These are phyloP conservation scores for Boletellus sp. DNA, from an alignment of 1,284 basidiomycete genomes.

Conservation along the genomic window DNA sequence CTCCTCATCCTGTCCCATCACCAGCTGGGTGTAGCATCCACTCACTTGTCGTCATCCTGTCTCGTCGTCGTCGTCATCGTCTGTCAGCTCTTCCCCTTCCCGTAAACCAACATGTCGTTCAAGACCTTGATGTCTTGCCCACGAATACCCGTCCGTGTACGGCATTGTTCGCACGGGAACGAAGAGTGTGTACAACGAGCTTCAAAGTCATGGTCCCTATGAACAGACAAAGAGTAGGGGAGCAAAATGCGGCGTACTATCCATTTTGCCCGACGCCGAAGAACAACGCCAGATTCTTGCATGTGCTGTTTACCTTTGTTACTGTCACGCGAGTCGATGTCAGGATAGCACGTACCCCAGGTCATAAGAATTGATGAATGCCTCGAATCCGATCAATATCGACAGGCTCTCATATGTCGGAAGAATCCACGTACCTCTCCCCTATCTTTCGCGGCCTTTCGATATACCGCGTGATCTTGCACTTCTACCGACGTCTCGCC, in stretches of 20 bases:
- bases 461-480: slow-evolving; percentile 84
- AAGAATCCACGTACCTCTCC: slow-evolving; percentile 52
- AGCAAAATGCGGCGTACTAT: slow-evolving; percentile 56
- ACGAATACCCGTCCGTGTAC: slow-evolving; percentile 83
- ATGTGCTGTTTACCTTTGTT: slow-evolving; percentile 35
- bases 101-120: slow-evolving; percentile 57
- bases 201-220: slow-evolving; percentile 29
- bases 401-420: neutral
- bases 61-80: slow-evolving; percentile 56
- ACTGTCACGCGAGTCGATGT: neutral
- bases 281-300: slow-evolving; percentile 77
- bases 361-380: slow-evolving; percentile 90
- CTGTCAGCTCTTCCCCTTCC: slow-evolving; percentile 69
- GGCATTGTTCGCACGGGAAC: slow-evolving; percentile 80
- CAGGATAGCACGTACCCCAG: slow-evolving; percentile 53
- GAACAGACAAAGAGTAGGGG: neutral
- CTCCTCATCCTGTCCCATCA: slow-evolving; percentile 51
- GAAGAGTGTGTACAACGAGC: slow-evolving; percentile 73
- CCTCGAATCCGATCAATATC: slow-evolving; percentile 35
- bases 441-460: slow-evolving; percentile 62
- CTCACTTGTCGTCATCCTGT: slow-evolving; percentile 22
- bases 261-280: slow-evolving; percentile 83
- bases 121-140: slow-evolving; percentile 67
- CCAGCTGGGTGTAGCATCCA: neutral
- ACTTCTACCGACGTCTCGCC: slow-evolving; percentile 91